Conservation (phyloP, 179 eudicot genomes). For the Gypsophila paniculata region DNA sequence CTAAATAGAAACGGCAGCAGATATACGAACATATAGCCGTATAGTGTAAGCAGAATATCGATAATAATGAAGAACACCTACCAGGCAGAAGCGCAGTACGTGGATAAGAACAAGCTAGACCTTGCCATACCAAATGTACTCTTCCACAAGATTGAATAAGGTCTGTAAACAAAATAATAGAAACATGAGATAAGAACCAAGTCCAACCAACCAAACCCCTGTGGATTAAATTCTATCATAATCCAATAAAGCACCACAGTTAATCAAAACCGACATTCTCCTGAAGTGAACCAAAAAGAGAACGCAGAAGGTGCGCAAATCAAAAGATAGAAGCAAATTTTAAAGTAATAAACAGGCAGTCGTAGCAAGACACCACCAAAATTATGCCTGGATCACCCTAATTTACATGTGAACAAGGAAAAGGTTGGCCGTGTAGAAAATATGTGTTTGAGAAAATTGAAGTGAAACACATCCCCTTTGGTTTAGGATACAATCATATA, state of each 20-base stretch:
- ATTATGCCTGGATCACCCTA: neutral
- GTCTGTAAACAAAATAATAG: slow-evolving; percentile 45
- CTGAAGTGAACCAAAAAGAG: slow-evolving; percentile 2
- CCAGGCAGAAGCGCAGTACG: slow-evolving; percentile 94
- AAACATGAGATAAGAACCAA: slow-evolving; percentile 3
- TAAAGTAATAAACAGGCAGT: neutral
- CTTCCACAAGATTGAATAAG: slow-evolving; percentile 66
- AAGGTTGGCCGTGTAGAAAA: neutral
- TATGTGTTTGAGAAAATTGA: neutral
- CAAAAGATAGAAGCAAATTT: neutral
- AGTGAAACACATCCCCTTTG: neutral
- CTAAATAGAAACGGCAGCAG: slow-evolving; percentile 4
- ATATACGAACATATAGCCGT: neutral
- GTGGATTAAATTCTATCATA: neutral
- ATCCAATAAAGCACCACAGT: neutral
- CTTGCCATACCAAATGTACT: slow-evolving; percentile 81
- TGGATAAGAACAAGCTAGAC: slow-evolving; percentile 90
- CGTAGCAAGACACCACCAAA: neutral
- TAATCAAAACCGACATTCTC: neutral
- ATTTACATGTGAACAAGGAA: neutral
- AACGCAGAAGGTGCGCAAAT: neutral
- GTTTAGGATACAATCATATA: neutral
- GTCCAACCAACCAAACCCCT: neutral
- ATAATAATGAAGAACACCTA: slow-evolving; percentile 32
- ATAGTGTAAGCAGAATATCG: slow-evolving; percentile 6